A percentile compares a stretch with the other conserved stretches of the same genome.
Conservation (phyloP, 371 early-diverging fungal species). For the Lichtheimia hyalospora region DNA sequence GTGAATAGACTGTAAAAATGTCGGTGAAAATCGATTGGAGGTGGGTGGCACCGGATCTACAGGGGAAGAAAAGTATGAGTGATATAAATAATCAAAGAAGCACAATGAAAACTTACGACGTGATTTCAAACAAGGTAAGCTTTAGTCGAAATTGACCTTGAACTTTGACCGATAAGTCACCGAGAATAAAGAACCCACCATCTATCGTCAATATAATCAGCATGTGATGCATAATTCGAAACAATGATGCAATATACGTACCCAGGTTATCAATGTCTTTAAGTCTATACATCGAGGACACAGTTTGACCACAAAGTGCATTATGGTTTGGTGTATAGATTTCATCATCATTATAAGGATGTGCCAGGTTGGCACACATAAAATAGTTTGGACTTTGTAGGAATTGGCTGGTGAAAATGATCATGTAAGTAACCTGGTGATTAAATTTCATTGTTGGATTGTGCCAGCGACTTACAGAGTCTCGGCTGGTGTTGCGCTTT, state of each 20-base stretch:
- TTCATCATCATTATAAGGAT: constrained; percentile 35
- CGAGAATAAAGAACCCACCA: constrained; percentile 94
- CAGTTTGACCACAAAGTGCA: constrained; percentile 45
- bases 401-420: constrained; percentile 23
- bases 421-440: not conserved
- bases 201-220: constrained; percentile 37
- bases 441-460: not conserved
- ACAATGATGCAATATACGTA: constrained; percentile 5
- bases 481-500: constrained; percentile 11
- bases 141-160: constrained; percentile 89
- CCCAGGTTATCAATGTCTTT: constrained; percentile 47
- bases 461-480: constrained; percentile 8
- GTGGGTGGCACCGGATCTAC: constrained; percentile 24
- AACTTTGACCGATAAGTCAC: constrained; percentile 87
- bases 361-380: constrained; percentile 48
- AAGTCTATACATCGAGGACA: constrained; percentile 46
- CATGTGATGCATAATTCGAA: not conserved
- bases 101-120: constrained; percentile 43
- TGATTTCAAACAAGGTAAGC: constrained; percentile 86
- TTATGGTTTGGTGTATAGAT: constrained; percentile 38
- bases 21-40: constrained; percentile 49
- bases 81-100: not conserved
- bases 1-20: constrained; percentile 77
- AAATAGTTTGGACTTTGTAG: constrained; percentile 52
- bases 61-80: not conserved